These are phyloP conservation scores for Teunomyces tritomae DNA, from an alignment of 805 yeast species.

Conservation along the genomic window DNA sequence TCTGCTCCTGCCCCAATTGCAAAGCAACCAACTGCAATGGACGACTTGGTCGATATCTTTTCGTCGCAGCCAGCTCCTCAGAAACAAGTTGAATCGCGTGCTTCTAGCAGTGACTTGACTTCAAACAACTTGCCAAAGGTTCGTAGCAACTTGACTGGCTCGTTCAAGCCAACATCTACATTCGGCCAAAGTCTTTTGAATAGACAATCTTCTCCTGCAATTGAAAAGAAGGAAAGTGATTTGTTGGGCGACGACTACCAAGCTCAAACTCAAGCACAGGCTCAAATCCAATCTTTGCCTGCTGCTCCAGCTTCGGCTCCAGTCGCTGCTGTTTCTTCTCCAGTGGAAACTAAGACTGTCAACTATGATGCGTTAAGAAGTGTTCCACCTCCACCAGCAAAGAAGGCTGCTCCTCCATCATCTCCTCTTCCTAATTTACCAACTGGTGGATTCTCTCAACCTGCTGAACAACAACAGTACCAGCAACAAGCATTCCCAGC, in stretches of 20 bases:
- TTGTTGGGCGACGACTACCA: constrained; percentile 36
- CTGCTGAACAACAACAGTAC: background rate
- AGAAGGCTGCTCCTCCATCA: constrained; percentile 15
- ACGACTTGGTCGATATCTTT: constrained; percentile 58
- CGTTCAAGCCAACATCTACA: constrained; percentile 77
- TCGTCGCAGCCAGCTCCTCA: constrained; percentile 18
- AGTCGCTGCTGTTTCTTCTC: constrained; percentile 23
- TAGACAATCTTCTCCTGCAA: constrained; percentile 18
- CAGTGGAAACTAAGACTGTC: constrained; percentile 17
- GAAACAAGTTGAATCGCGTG: constrained; percentile 16
- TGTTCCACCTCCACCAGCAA: constrained; percentile 44
- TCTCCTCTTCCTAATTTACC: constrained; percentile 18
- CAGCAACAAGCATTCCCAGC: constrained; percentile 5
- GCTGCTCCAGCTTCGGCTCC: constrained; percentile 18
- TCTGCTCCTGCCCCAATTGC: background rate
- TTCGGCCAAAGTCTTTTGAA: constrained; percentile 74
- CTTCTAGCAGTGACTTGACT: constrained; percentile 35
- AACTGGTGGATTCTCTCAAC: constrained; percentile 1
- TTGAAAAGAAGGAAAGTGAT: constrained; percentile 20
- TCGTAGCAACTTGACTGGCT: constrained; percentile 30
- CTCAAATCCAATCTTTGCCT: constrained; percentile 11
- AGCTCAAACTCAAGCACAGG: background rate
- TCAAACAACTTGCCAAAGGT: constrained; percentile 29
- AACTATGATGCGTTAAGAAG: constrained; percentile 53
- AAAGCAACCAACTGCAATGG: constrained; percentile 53